phyloP scores from a whole-genome alignment of 2,329 filamentous ascomycete species.

The Diaporthe ampelina region DNA sequence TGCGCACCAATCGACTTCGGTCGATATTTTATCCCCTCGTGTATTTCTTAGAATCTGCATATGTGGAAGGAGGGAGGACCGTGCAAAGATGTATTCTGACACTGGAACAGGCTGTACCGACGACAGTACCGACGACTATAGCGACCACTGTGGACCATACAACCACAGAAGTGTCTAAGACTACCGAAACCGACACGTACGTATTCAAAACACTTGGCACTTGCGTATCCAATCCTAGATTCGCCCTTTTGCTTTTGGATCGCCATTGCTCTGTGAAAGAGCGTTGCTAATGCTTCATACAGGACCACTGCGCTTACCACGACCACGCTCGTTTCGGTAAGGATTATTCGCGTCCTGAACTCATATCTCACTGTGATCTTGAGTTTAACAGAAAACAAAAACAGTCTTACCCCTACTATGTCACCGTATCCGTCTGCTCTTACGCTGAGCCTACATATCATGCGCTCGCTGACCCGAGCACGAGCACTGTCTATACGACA shows the following conservation, averaged over 20 bases:
- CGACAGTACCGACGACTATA: slow-evolving; percentile 21
- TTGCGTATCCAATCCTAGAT: neutral
- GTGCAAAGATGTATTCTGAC: neutral
- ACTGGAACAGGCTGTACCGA: slow-evolving; percentile 18
- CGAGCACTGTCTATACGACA: slow-evolving; percentile 28
- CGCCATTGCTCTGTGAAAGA: neutral
- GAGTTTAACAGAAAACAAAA: neutral
- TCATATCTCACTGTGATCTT: too few relatives aligned
- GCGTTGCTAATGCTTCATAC: slow-evolving; percentile 3
- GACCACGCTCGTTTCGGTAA: slow-evolving; percentile 40
- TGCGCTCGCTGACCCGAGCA: slow-evolving; percentile 1
- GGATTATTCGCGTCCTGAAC: neutral
- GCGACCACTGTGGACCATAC: slow-evolving; percentile 28
- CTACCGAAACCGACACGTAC: slow-evolving; percentile 25
- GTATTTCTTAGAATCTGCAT: too few relatives aligned
- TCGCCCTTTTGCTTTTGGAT: neutral
- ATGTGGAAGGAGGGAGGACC: neutral
- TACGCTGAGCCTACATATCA: slow-evolving; percentile 26
- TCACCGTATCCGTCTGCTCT: slow-evolving; percentile 39
- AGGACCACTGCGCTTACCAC: slow-evolving; percentile 38
- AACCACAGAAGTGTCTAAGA: slow-evolving; percentile 6
- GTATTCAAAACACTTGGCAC: neutral
- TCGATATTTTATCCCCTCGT: too few relatives aligned
- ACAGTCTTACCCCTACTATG: slow-evolving; percentile 42
- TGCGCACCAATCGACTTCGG: neutral